Evolutionary conservation across 1,284 basidiomycete genomes (phyloP), one percentile per base, ranked within the genome.

Genomic region (Athelia sp.): DNA sequence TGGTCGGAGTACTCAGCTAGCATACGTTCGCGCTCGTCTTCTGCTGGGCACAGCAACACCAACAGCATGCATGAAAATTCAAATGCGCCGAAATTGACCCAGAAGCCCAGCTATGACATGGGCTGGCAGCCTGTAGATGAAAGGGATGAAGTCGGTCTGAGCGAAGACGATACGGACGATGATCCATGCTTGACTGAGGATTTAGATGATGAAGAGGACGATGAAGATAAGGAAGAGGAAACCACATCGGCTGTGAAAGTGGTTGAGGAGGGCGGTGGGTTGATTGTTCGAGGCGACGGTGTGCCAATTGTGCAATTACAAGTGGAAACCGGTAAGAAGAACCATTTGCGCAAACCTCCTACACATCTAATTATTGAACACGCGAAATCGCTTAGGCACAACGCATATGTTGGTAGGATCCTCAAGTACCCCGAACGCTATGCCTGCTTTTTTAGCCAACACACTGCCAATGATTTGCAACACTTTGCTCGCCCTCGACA

Each of bases 321-420:
- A 48, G 78, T 87, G 34, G 78, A 81, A 50, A 73, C 82, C 61
- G 89, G 88, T 90, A 58, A 54, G 79, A n/a, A n/a, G n/a, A n/a
- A n/a, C n/a, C n/a, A n/a, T 47, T 48, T 47, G 24, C 26, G 6
- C 26, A 29, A 29, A 29, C 4, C 26, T 6, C 13, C 26, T 29
- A 42, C n/a, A 53, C 29, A 8, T 45, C 35, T 29, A 38, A 49
- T 52, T 35, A 23, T n/a, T 45, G 46, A 50, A 48, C 50, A 51
- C 51, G 50, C n/a, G n/a, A n/a, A n/a, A n/a, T n/a, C n/a, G n/a
- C 40, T 32, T 62, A 93, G 93, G 87, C 32, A 92, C 91, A 18
- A 97, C 93, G 0, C 93, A 97, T 72, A 76, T 97, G 46, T 75
- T 96, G 43, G 79, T 97, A 46, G 81, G 87, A 17, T 82, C 83